Base-by-base conservation (phyloP, 1,284 basidiomycete genomes). In the Tremellales sp. region DNA sequence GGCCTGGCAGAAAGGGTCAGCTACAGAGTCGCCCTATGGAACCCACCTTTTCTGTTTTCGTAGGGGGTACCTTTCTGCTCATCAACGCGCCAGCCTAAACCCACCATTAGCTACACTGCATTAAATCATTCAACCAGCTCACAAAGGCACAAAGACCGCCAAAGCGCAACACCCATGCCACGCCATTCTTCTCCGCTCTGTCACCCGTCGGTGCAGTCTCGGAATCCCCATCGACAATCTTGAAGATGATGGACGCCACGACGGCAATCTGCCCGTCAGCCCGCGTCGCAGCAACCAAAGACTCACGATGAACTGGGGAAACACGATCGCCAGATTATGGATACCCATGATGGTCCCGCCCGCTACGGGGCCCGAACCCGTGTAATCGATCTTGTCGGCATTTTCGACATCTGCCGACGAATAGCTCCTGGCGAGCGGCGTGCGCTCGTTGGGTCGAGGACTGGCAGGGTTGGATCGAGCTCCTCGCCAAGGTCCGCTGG, bases 331-430 rank as follows among this genome's bases (percentile, higher is more conserved):
- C 5, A 97, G 76, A 63, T 97, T 97, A 70, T 97, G 93, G 34
- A 97, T 93, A 3, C 93, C 93, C 38, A 97, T 78, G 38, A 97
- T 85, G 2, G 90, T 93, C 1, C 93, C 93, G n/a, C 93, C 92
- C 0, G 89, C 86, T 38, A 86, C 75, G 13, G 81, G 79, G 27
- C 77, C 78, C 9, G 71, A 63, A 33, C 78, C 74, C 4, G 71
- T 70, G 35, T 76, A 71, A 40, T 78, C 76, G 33, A 77, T 74
- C 33, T 71, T 63, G 24, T 74, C 65, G 10, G 68, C 63, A 35
- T 58, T 58, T 52, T 74, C 70, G 16, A 73, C 56, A 48, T 70
- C 78, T 22, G 77, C 76, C 24, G 80, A 78, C 5, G 86, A 86
- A 31, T 81, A 82, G 36, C 79, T 79, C 37, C 84, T 78, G n/a